Percentiles rank a stretch among this genome's conserved stretches.
These are phyloP conservation scores for Fusarium bulbicola DNA, from an alignment of 2,329 filamentous ascomycete genomes.

Conservation along the genomic window DNA sequence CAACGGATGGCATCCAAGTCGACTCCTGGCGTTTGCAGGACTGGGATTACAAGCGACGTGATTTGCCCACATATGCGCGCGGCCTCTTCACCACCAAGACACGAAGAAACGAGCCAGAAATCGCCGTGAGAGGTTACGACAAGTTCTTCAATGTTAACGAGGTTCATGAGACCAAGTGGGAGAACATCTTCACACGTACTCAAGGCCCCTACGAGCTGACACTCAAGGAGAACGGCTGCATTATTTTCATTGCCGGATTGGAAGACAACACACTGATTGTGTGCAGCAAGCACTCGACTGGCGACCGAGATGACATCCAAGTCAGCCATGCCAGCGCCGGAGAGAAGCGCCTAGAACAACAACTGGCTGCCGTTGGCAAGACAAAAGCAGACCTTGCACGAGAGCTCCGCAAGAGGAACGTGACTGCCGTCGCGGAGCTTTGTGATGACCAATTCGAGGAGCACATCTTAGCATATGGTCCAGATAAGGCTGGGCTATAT, in stretches of 20 bases:
- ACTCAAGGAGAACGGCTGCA: conserved; percentile 99
- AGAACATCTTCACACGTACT: conserved; percentile 78
- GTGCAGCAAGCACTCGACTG: conserved; percentile 99
- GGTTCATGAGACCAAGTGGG: conserved; percentile 83
- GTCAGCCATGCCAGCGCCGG: conserved; percentile 86
- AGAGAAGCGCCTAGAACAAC: conserved; percentile 81
- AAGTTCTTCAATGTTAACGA: conserved; percentile 98
- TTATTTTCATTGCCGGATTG: conserved; percentile 94
- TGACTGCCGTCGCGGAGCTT: conserved; percentile 94
- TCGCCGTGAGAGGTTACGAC: conserved; percentile 91
- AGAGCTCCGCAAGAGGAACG: conserved; percentile 81
- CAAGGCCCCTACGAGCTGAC: conserved; percentile 92
- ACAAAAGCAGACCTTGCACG: conserved; percentile 80
- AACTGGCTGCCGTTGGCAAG: conserved; percentile 80
- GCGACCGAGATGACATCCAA: conserved; percentile 74
- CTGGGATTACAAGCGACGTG: conserved; percentile 90
- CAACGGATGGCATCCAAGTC: conserved; percentile 72
- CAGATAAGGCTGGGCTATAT: conserved; percentile 87
- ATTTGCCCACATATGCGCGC: conserved; percentile 90
- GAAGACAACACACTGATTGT: conserved; percentile 90
- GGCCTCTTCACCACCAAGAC: conserved; percentile 89
- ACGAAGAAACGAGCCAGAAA: conserved; percentile 73
- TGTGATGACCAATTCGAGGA: conserved; percentile 98
- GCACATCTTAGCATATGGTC: conserved; percentile 89
- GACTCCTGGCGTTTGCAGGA: conserved; percentile 95